phyloP scores from a whole-genome alignment of 1,139 yeast genomes.

The Candida dubliniensis region DNA sequence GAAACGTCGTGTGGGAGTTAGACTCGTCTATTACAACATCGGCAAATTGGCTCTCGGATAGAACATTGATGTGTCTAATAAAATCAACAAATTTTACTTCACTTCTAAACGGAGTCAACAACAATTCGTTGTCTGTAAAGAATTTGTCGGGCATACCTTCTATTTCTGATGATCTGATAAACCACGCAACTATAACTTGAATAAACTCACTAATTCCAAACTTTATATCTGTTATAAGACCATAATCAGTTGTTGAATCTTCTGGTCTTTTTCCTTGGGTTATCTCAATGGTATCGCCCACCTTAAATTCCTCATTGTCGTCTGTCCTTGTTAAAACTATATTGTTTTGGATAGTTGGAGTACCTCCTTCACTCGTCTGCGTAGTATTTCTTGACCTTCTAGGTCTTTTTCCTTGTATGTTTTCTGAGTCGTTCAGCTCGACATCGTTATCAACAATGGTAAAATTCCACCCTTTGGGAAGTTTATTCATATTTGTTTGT shows the following conservation, averaged over 20 bases:
- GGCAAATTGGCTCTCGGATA: slow-evolving; percentile 27
- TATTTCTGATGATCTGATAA: slow-evolving; percentile 27
- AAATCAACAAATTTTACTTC: slow-evolving; percentile 32
- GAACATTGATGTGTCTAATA: slow-evolving; percentile 33
- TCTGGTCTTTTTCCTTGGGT: slow-evolving; percentile 15
- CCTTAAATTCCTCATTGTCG: slow-evolving; percentile 38
- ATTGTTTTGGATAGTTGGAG: slow-evolving; percentile 13
- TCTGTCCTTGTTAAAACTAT: slow-evolving; percentile 25
- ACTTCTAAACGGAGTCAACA: slow-evolving; percentile 40
- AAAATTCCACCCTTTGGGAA: slow-evolving; percentile 36
- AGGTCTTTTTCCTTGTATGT: slow-evolving; percentile 15
- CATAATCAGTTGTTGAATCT: slow-evolving; percentile 26
- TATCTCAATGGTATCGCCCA: slow-evolving; percentile 42
- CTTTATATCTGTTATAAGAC: slow-evolving; percentile 39
- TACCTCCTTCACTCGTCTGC: slow-evolving; percentile 9
- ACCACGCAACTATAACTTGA: slow-evolving; percentile 41
- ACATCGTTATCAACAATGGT: slow-evolving; percentile 16
- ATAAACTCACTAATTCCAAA: slow-evolving; percentile 41
- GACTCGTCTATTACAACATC: slow-evolving; percentile 34
- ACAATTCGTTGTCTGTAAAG: slow-evolving; percentile 32
- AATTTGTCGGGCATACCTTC: slow-evolving; percentile 13
- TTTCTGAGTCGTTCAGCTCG: slow-evolving; percentile 2
- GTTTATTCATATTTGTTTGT: slow-evolving; percentile 10
- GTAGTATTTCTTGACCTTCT: slow-evolving; percentile 19
- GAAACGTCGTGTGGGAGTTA: slow-evolving; percentile 23